Percentiles rank a stretch among this genome's conserved stretches.
Conservation (phyloP, 345 rosid genomes). For the Kernera saxatilis region DNA sequence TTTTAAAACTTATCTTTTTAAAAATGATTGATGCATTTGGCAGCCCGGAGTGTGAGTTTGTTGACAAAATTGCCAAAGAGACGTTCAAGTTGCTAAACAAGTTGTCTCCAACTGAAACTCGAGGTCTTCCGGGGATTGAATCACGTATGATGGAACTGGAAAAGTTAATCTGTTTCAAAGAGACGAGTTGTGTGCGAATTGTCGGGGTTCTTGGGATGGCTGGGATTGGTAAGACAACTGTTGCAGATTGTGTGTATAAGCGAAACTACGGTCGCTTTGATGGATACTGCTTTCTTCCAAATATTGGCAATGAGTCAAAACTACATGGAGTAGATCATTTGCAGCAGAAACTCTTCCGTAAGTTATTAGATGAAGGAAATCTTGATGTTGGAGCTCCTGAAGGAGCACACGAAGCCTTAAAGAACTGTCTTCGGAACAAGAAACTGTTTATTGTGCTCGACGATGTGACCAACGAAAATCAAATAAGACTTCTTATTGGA, state of each 20-base stretch:
- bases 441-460: constrained; percentile 15
- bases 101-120: constrained; percentile 13
- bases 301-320: neutral
- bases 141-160: neutral
- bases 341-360: constrained; percentile 12
- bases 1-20: neutral
- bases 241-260: constrained; percentile 2
- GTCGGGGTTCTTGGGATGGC: constrained; percentile 31
- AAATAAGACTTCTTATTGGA: constrained; percentile 13
- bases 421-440: constrained; percentile 3
- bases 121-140: constrained; percentile 13
- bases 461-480: neutral
- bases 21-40: neutral
- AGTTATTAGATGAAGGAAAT: constrained; percentile 17
- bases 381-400: constrained; percentile 19
- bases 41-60: constrained; percentile 22
- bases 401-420: constrained; percentile 9
- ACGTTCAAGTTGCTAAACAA: constrained; percentile 12
- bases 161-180: neutral
- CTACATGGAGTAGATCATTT: neutral
- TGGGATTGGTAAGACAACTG: constrained; percentile 19
- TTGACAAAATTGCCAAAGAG: constrained; percentile 18
- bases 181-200: neutral
- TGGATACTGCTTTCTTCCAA: constrained; percentile 11
- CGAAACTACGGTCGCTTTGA: neutral